These are phyloP conservation scores for Stagonosporopsis vannaccii DNA, from an alignment of 2,329 filamentous ascomycete species.

Conservation along the genomic window DNA sequence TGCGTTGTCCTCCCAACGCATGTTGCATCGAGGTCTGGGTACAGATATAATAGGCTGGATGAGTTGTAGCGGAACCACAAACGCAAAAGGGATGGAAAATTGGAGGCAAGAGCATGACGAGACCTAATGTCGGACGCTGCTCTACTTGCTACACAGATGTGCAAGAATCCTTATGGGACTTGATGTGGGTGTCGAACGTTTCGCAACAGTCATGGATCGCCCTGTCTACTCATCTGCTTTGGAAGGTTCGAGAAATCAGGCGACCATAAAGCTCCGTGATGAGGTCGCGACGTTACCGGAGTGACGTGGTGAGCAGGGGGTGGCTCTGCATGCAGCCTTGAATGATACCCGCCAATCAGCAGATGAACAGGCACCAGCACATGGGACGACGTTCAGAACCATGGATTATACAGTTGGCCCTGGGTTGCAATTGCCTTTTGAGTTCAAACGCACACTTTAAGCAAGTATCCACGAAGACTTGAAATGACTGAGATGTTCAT, in stretches of 20 bases:
- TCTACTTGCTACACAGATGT: not conserved
- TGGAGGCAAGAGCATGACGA: too few relatives aligned
- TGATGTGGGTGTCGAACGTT: not conserved
- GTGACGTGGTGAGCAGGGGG: constrained; percentile 18
- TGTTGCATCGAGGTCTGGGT: constrained; percentile 36
- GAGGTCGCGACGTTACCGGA: constrained; percentile 9
- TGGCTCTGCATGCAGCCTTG: constrained; percentile 7
- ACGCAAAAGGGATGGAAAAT: not conserved
- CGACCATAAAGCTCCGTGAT: constrained; percentile 4
- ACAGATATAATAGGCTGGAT: not conserved
- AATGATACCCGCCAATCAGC: constrained; percentile 7
- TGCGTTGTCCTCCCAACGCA: constrained; percentile 40
- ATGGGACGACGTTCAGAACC: not conserved
- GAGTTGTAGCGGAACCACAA: not conserved
- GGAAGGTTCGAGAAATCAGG: constrained; percentile 11
- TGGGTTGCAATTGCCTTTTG: not conserved
- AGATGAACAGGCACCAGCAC: constrained; percentile 12
- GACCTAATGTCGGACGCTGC: not conserved
- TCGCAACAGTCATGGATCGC: constrained; percentile 8
- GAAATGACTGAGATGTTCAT: not conserved
- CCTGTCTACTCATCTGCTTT: not conserved
- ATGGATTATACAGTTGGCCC: not conserved
- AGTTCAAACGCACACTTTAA: not conserved
- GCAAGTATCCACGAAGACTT: not conserved
- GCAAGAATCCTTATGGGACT: not conserved